phyloP scores from a whole-genome alignment of 768 basidiomycete genomes.

The Trametes cinnabarina region DNA sequence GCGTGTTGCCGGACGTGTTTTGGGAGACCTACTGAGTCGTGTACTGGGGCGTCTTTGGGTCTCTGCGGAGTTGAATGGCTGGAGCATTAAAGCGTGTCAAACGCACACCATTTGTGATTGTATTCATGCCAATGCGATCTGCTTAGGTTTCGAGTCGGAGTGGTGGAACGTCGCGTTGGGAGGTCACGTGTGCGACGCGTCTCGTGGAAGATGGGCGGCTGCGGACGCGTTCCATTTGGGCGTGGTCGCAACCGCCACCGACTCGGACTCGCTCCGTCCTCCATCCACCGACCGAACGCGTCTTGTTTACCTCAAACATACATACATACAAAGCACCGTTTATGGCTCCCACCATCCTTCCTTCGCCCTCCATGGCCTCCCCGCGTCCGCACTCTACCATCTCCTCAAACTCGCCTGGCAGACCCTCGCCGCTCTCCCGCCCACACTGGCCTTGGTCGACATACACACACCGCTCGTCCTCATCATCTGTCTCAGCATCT shows the following conservation, averaged over 20 bases:
- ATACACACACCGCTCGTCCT: slow-evolving; percentile 34
- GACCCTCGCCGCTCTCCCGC: slow-evolving; percentile 46
- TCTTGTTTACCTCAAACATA: neutral
- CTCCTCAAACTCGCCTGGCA: slow-evolving; percentile 33
- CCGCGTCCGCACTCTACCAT: slow-evolving; percentile 9
- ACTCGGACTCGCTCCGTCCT: neutral
- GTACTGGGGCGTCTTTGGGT: neutral
- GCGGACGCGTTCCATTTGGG: neutral
- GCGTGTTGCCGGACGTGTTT: slow-evolving; percentile 64
- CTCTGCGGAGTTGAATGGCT: too few relatives aligned
- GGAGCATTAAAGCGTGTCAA: neutral
- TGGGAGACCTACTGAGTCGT: slow-evolving; percentile 70
- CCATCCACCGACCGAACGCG: neutral
- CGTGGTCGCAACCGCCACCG: neutral
- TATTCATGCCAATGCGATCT: neutral
- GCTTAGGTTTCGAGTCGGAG: neutral
- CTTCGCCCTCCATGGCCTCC: slow-evolving; percentile 6
- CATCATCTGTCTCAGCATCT: slow-evolving; percentile 28
- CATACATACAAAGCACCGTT: neutral
- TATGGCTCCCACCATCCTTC: neutral
- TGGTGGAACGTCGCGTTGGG: neutral
- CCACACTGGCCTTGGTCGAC: slow-evolving; percentile 61
- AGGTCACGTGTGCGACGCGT: neutral
- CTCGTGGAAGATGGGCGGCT: neutral
- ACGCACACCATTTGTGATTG: neutral